A percentile compares a stretch with the other conserved stretches of the same genome.
phyloP scores from a whole-genome alignment of 192 early-diverging fungal genomes.

The Coemansia sp. region DNA sequence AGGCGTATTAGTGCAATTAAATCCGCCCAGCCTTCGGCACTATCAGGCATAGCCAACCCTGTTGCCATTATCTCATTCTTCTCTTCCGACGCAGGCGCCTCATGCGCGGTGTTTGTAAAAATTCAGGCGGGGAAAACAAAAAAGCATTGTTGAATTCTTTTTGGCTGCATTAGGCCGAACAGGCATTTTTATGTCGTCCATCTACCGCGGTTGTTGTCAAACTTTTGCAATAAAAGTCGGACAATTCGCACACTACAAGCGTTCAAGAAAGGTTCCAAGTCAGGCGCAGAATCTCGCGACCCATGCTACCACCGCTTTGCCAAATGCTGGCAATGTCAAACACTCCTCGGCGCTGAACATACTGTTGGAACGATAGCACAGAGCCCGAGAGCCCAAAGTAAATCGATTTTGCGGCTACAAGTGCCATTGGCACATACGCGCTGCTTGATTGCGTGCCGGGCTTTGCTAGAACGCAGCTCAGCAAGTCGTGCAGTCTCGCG shows the following conservation, averaged over 20 bases:
- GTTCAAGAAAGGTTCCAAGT: constrained; percentile 36
- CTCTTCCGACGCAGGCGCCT: constrained; percentile 20
- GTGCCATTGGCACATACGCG: constrained; percentile 30
- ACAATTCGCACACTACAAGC: not conserved
- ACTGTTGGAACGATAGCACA: constrained; percentile 71
- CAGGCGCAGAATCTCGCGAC: constrained; percentile 75
- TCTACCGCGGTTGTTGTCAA: not conserved
- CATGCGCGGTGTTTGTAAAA: not conserved
- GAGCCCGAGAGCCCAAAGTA: constrained; percentile 96
- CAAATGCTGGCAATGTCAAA: constrained; percentile 66
- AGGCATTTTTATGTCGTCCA: not conserved
- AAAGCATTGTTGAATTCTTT: not conserved
- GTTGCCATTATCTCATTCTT: not conserved
- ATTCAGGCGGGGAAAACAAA: not conserved
- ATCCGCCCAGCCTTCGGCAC: constrained; percentile 7
- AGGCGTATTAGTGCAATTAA: constrained; percentile 7
- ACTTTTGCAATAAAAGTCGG: not conserved
- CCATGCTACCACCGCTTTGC: constrained; percentile 64
- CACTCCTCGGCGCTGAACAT: constrained; percentile 60
- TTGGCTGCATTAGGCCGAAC: not conserved
- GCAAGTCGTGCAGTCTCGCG: constrained; percentile 63
- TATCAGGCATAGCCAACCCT: constrained; percentile 6
- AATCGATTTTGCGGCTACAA: constrained; percentile 88
- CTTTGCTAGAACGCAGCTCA: constrained; percentile 49
- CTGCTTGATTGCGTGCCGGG: constrained; percentile 51